A percentile compares a stretch with the other conserved stretches of the same genome.
Evolutionary conservation across 805 yeast genomes (phyloP).

Genomic region (Candida xiaguanensis): DNA sequence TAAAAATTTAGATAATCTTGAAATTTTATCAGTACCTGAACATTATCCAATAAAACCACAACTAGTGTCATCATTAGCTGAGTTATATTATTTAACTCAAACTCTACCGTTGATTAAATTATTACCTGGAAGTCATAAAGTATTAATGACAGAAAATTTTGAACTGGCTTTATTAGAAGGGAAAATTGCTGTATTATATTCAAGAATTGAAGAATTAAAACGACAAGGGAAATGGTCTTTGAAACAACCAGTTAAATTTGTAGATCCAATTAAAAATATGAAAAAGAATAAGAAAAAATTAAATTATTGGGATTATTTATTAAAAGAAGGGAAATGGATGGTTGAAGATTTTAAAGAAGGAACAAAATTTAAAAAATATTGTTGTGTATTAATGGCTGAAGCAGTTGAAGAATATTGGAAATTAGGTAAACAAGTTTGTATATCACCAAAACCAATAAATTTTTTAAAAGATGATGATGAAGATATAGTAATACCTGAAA

Average conservation of each 20-base stretch:
- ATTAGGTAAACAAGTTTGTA: constrained; percentile 59
- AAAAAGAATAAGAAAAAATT: constrained; percentile 24
- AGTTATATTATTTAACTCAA: constrained; percentile 81
- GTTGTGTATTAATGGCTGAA: constrained; percentile 66
- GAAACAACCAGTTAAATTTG: constrained; percentile 70
- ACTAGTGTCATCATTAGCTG: constrained; percentile 64
- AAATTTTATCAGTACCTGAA: constrained; percentile 39
- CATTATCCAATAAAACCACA: constrained; percentile 39
- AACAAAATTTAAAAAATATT: constrained; percentile 63
- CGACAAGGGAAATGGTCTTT: constrained; percentile 87
- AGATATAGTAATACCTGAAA: neutral
- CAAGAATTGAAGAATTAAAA: constrained; percentile 88
- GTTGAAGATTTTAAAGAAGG: constrained; percentile 72
- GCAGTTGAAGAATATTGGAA: constrained; percentile 77
- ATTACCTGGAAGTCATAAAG: constrained; percentile 82
- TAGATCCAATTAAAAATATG: constrained; percentile 55
- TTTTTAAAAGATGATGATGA: constrained; percentile 3
- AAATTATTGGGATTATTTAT: constrained; percentile 67
- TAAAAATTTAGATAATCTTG: constrained; percentile 27
- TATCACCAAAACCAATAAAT: constrained; percentile 37
- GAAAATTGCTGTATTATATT: constrained; percentile 81
- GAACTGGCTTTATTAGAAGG: constrained; percentile 87
- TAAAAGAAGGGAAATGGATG: constrained; percentile 84
- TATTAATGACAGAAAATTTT: constrained; percentile 77
- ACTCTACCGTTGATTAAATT: constrained; percentile 80